These are phyloP conservation scores for Lablab purpureus DNA, from an alignment of 306 rosid species.

Conservation along the genomic window DNA sequence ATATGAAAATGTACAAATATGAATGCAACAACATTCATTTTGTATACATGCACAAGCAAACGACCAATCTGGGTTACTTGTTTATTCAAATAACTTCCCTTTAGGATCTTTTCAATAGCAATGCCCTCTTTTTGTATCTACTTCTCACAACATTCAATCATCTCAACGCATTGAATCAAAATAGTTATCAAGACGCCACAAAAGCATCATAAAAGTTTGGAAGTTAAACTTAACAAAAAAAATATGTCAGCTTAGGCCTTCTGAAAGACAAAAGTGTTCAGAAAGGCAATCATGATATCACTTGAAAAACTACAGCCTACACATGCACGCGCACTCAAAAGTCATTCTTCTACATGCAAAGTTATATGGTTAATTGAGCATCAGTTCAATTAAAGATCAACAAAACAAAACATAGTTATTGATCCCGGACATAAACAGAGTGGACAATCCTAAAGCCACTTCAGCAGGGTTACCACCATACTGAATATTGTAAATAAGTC, in stretches of 20 bases:
- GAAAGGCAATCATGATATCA: conserved; percentile 17
- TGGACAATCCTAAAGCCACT: neutral
- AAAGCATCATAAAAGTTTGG: neutral
- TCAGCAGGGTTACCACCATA: neutral
- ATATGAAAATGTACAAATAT: conserved; percentile 32
- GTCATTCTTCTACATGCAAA: conserved; percentile 28
- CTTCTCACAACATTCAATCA: neutral
- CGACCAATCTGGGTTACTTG: neutral
- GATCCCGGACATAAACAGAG: neutral
- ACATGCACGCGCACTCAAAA: conserved; percentile 31
- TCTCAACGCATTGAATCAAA: conserved; percentile 13
- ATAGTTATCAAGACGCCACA: neutral
- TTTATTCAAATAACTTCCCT: conserved; percentile 31
- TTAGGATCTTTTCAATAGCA: conserved; percentile 5
- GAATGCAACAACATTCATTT: conserved; percentile 37
- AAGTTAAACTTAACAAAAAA: conserved; percentile 1
- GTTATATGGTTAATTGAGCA: conserved; percentile 32
- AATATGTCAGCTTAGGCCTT: neutral
- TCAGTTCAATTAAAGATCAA: conserved; percentile 21
- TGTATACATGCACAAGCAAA: conserved; percentile 24
- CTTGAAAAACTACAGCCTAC: conserved; percentile 32
- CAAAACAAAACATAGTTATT: neutral
- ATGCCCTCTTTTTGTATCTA: conserved; percentile 5
- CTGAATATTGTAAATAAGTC: neutral
- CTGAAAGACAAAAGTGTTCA: conserved; percentile 31